Base-by-base conservation (phyloP, 2,329 filamentous ascomycete genomes). In the Talaromyces sp. region DNA sequence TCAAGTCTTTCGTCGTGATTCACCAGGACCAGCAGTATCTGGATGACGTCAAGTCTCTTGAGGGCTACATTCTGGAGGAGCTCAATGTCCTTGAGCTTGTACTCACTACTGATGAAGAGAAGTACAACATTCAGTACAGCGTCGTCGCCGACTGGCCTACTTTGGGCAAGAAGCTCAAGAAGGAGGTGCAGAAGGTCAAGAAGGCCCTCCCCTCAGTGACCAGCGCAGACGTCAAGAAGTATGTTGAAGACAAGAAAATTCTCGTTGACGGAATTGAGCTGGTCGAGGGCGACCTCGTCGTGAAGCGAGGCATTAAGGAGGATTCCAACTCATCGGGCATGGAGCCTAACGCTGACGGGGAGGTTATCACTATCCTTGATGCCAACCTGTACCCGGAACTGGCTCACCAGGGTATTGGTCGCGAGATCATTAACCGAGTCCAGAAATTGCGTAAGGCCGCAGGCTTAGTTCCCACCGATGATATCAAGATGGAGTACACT, bases 161-260 rank as follows among this genome's bases (percentile, higher is more conserved):
- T 2, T 82, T 99, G 14, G 94, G 94, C 60, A 96, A 96, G 83
- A 97, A 97, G 78, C 82, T 97, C 63, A 96, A 96, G 82, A 97
- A 96, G 76, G 92, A 97, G 66, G 90, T 91, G 60, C 85, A 86
- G 60, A 90, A 88, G 70, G 91, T 97, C 63, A 95, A 95, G 80
- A 95, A 93, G 76, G 91, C 90, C 2, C 78, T 99, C 41, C 92
- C 92, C 5, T 80, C 77, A 35, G 79, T 99, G 44, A 89, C 83
- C 17, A 92, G 87, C 62, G 85, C 90, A 10, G 84, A 96, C 62
- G 91, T 96, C 55, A 90, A 92, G 70, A 77, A 79, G 35, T 99
- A 91, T 70, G 79, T 94, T 36, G 76, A 82, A 37, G 82, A 85
- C 14, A 89, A 88, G 68, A 86, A 83, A 66, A 90, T 97, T 44